These are phyloP conservation scores for Monilinia fructigena DNA, from an alignment of 2,329 filamentous ascomycete genomes.

Conservation along the genomic window DNA sequence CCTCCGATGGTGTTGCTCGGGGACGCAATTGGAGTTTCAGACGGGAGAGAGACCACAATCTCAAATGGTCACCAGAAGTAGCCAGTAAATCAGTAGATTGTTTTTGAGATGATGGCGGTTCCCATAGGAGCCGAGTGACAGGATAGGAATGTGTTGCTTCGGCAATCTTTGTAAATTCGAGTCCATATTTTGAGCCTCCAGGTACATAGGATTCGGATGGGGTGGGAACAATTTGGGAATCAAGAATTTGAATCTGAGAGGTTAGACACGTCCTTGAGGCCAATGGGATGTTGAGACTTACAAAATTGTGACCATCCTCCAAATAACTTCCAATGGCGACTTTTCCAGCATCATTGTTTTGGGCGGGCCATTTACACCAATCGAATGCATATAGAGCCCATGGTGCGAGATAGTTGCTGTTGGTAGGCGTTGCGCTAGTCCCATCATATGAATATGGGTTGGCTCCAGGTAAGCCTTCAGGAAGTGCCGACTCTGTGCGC, in stretches of 20 bases:
- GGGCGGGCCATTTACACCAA: conserved; percentile 97
- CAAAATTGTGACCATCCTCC: conserved; percentile 97
- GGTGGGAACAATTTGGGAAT: conserved; percentile 75
- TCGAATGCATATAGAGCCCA: conserved; percentile 97
- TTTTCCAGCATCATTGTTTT: conserved; percentile 80
- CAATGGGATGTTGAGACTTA: conserved; percentile 46
- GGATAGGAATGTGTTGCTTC: conserved; percentile 98
- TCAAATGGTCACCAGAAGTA: conserved; percentile 90
- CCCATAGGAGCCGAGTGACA: conserved; percentile 92
- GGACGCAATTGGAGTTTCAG: conserved; percentile 55
- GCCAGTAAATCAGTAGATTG: conserved; percentile 92
- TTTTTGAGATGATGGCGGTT: conserved; percentile 91
- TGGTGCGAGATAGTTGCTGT: conserved; percentile 89
- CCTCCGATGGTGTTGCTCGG: conserved; percentile 64
- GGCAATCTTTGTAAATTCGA: conserved; percentile 91
- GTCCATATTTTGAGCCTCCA: conserved; percentile 67
- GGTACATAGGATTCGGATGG: conserved; percentile 66
- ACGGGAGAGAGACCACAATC: conserved; percentile 90
- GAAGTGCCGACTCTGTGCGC: conserved; percentile 76
- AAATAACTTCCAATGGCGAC: conserved; percentile 93
- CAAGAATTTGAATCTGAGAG: conserved; percentile 88
- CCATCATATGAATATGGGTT: conserved; percentile 62
- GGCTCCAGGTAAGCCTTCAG: conserved; percentile 65
- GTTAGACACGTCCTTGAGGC: background rate
- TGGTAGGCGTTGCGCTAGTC: conserved; percentile 63